Percentiles rank a stretch among this genome's conserved stretches.
phyloP scores from a whole-genome alignment of 495 filamentous ascomycete genomes.

The Clohesyomyces aquaticus region DNA sequence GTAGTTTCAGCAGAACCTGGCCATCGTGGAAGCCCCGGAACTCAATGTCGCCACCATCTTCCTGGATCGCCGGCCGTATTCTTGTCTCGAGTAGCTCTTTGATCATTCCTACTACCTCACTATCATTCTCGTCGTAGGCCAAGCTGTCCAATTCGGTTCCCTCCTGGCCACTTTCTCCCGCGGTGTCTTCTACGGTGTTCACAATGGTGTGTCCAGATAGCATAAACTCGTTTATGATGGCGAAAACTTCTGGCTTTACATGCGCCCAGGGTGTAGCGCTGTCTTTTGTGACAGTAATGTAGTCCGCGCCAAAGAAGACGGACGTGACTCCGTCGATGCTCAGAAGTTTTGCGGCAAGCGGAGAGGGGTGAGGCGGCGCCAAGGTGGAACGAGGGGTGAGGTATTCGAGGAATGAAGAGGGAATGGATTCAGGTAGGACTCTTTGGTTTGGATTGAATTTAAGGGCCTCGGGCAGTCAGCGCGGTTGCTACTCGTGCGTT shows the following conservation, averaged over 20 bases:
- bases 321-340: slow-evolving; percentile 88
- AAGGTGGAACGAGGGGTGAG: slow-evolving; percentile 84
- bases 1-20: slow-evolving; percentile 80
- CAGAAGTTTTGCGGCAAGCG: slow-evolving; percentile 84
- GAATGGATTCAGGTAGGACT: slow-evolving; percentile 72
- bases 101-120: slow-evolving; percentile 95
- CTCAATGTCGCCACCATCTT: slow-evolving; percentile 97
- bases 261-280: slow-evolving; percentile 88
- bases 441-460: slow-evolving; percentile 91
- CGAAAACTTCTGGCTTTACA: slow-evolving; percentile 93
- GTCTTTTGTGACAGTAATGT: slow-evolving; percentile 94
- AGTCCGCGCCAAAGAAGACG: slow-evolving; percentile 94
- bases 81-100: slow-evolving; percentile 97
- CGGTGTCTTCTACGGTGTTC: slow-evolving; percentile 65
- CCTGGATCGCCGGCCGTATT: slow-evolving; percentile 92
- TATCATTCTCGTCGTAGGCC: slow-evolving; percentile 80
- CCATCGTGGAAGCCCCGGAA: slow-evolving; percentile 87
- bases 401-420: slow-evolving; percentile 85
- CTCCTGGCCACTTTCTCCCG: slow-evolving; percentile 60
- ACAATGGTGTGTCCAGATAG: slow-evolving; percentile 82
- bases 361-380: slow-evolving; percentile 88
- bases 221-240: slow-evolving; percentile 88
- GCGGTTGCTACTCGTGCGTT: neutral
- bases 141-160: slow-evolving; percentile 67
- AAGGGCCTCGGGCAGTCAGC: slow-evolving; percentile 57